Base-by-base conservation (phyloP, 441 rosid species). In the Melastoma candidum region DNA sequence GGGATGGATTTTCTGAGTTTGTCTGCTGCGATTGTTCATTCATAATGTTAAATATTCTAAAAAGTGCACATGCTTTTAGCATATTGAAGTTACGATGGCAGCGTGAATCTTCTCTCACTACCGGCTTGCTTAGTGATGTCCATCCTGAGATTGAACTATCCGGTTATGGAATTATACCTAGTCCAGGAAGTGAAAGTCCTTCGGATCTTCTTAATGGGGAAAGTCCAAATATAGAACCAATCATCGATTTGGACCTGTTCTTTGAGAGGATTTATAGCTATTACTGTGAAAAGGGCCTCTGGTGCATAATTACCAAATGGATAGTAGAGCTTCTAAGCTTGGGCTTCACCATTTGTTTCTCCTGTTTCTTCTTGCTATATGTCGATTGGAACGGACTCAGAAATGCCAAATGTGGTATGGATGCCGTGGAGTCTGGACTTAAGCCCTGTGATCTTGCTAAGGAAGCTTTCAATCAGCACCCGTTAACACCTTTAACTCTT, bases 311-410 rank as follows among this genome's bases (percentile, higher is more conserved):
- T 49, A 82, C 78, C 54, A 90, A 90, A 75, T 94, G 99, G 99
- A 77, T 89, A 50, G 95, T 94, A 36, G 96, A 94, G 76, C 97
- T 89, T 60, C 71, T 94, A 26, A 87, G 85, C 77, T 70, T 94
- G 44, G 90, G 86, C 50, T 89, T 94, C 65, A 83, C 87, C 59
- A 87, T 94, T 53, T 82, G 90, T 78, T 94, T 94, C 82, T 94
- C 97, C 0, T 95, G 89, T 12, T 89, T 94, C 65, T 87, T 94
- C 80, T 83, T 94, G 60, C 53, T 94, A 56, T 90, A 65, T 77
- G 97, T 90, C 60, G 94, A 94, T 67, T 94, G 99, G 99, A 73
- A 83, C 78, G 99, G 96, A 62, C 97, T 94, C 66, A 83, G 87
- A 51, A 87, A 90, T 70, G 99, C 99, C 39, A 94, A 89, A 66